Base-by-base conservation (phyloP, 805 yeast genomes). In the Tetrapisispora fleetii region DNA sequence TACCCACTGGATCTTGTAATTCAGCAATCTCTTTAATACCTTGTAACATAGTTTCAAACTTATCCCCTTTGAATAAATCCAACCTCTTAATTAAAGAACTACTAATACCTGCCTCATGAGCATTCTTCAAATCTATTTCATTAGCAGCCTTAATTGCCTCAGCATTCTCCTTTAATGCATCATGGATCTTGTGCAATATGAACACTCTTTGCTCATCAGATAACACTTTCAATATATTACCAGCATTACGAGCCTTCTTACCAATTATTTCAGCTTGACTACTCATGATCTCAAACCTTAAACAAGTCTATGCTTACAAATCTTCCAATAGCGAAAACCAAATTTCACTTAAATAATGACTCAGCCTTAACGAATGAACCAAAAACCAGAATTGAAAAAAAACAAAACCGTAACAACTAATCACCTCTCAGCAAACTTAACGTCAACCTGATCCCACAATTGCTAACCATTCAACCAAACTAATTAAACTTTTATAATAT, bases 1-100 rank as follows among this genome's bases (percentile, higher is more conserved):
- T 84, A n/a, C 96, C 96, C 37, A 91, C 83, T 17, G 99, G 99
- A 64, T 93, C 98, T 30, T 82, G 85, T 47, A 93, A 74, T 2
- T 76, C 76, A 1, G 96, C 93, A 18, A 93, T 99, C 57, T 93
- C 99, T 43, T 84, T 71, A 16, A 93, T 81, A 24, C 99, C 99
- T 63, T 89, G 93, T 46, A 91, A 77, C 99, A 93, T 93, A 27
- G 85, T 72, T 53, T 90, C 98, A 60, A 79, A 93, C 66, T 95
- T 93, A 50, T 85, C 96, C 47, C 83, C 80, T 53, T 76, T 79
- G 43, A 85, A 76, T 37, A 93, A 72, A 63, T 95, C 98, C 16
- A 93, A 73, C 57, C 99, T 75, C 62, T 87, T 90, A 46, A 90
- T 71, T 56, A 93, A 70, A 1, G 97, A 78, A 0, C 80, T 67